Percentiles rank a stretch among this genome's conserved stretches.
phyloP scores from a whole-genome alignment of 2,329 filamentous ascomycete species.

The Phaeosphaeriaceae sp. region DNA sequence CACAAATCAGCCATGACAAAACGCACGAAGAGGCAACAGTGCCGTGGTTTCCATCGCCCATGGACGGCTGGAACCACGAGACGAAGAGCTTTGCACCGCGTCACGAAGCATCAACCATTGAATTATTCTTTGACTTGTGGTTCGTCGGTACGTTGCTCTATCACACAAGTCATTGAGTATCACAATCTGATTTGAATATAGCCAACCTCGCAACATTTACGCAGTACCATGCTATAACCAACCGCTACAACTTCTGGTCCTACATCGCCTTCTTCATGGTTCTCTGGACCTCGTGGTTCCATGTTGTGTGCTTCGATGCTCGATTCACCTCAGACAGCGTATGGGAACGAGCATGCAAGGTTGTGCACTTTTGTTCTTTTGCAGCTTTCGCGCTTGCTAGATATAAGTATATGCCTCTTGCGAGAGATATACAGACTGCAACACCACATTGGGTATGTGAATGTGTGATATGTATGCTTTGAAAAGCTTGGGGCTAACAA shows the following conservation, averaged over 20 bases:
- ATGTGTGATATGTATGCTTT: neutral
- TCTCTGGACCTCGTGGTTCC: slow-evolving; percentile 70
- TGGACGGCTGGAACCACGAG: slow-evolving; percentile 14
- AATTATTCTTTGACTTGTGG: slow-evolving; percentile 36
- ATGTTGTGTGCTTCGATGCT: slow-evolving; percentile 66
- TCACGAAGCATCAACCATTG: slow-evolving; percentile 28
- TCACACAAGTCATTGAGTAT: neutral
- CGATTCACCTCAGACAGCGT: slow-evolving; percentile 68
- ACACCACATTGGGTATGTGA: slow-evolving; percentile 10
- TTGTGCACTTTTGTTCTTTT: slow-evolving; percentile 65
- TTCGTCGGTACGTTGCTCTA: slow-evolving; percentile 14
- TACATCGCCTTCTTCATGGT: slow-evolving; percentile 61
- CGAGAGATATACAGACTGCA: slow-evolving; percentile 1
- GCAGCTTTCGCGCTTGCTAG: slow-evolving; percentile 67
- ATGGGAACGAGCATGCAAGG: slow-evolving; percentile 64
- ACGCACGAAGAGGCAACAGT: neutral
- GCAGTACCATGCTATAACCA: slow-evolving; percentile 59
- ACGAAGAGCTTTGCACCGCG: slow-evolving; percentile 20
- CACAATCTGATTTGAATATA: neutral
- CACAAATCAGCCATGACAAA: neutral
- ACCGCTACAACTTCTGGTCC: slow-evolving; percentile 35
- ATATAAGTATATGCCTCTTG: slow-evolving; percentile 21
- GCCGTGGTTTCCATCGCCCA: slow-evolving; percentile 6
- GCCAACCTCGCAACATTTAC: slow-evolving; percentile 69
- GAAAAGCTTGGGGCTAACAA: neutral